phyloP scores from a whole-genome alignment of 1,139 yeast species.

The Yamadazyma blattariae region DNA sequence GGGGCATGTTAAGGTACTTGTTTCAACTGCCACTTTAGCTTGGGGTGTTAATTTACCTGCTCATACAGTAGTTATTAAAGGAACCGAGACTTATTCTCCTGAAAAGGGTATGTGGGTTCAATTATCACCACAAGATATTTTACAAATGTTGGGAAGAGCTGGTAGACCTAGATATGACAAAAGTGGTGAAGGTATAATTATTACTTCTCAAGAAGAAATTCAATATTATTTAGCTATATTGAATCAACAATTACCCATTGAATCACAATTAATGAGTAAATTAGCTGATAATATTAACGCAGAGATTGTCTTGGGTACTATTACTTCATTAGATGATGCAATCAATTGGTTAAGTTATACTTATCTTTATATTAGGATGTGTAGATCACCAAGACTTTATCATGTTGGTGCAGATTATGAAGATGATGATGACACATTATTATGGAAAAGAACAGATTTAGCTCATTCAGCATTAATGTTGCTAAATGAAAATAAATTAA shows the following conservation, averaged over 20 bases:
- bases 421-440: slow-evolving; percentile 49
- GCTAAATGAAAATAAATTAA: slow-evolving; percentile 53
- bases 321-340: slow-evolving; percentile 62
- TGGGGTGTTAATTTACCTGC: slow-evolving; percentile 99
- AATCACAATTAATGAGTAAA: slow-evolving; percentile 74
- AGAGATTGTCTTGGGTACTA: slow-evolving; percentile 74
- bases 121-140: slow-evolving; percentile 86
- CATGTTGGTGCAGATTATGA: slow-evolving; percentile 69
- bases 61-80: slow-evolving; percentile 91
- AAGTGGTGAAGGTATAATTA: slow-evolving; percentile 91
- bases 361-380: slow-evolving; percentile 80
- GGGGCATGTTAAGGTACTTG: slow-evolving; percentile 77
- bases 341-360: slow-evolving; percentile 78
- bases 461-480: slow-evolving; percentile 71
- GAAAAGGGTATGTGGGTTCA: slow-evolving; percentile 87
- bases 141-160: slow-evolving; percentile 96
- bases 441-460: slow-evolving; percentile 60
- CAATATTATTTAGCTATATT: slow-evolving; percentile 86
- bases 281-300: slow-evolving; percentile 81
- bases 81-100: slow-evolving; percentile 92
- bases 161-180: slow-evolving; percentile 95
- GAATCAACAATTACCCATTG: slow-evolving; percentile 90
- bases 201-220: slow-evolving; percentile 81
- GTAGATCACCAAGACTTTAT: slow-evolving; percentile 67
- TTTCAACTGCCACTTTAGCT: slow-evolving; percentile 93